These are phyloP conservation scores for Vigna hirtella DNA, from an alignment of 306 rosid species.

Conservation along the genomic window DNA sequence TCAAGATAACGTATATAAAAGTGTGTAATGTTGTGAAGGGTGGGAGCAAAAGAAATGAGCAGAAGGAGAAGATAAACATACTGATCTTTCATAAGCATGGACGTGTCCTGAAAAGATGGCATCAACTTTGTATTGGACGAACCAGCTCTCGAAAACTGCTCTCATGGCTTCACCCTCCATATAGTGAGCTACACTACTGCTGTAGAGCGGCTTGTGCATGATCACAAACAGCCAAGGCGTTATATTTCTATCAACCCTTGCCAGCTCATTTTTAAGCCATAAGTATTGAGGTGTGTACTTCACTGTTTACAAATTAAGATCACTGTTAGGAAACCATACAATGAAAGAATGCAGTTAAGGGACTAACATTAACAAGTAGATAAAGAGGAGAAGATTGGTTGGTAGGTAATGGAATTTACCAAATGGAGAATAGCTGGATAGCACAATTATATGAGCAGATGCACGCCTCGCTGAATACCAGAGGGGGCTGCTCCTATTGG, in stretches of 20 bases:
- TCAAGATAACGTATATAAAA: slow-evolving; percentile 4
- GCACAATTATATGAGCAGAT: slow-evolving; percentile 91
- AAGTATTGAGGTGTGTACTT: slow-evolving; percentile 87
- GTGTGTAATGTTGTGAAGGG: not conserved
- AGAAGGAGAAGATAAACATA: slow-evolving; percentile 48
- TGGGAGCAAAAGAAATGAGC: not conserved
- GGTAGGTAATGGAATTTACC: slow-evolving; percentile 66
- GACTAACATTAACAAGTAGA: not conserved
- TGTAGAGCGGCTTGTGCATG: slow-evolving; percentile 87
- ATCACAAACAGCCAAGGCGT: slow-evolving; percentile 98
- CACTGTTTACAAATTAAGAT: slow-evolving; percentile 56
- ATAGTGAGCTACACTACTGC: slow-evolving; percentile 77
- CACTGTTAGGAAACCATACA: not conserved
- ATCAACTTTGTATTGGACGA: slow-evolving; percentile 77
- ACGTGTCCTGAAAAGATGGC: slow-evolving; percentile 95
- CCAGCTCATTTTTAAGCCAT: slow-evolving; percentile 79
- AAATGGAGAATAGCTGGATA: slow-evolving; percentile 89
- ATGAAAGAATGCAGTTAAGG: not conserved
- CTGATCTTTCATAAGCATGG: slow-evolving; percentile 99
- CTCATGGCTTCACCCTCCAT: slow-evolving; percentile 98
- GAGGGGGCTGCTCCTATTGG: slow-evolving; percentile 87
- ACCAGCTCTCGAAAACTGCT: slow-evolving; percentile 82
- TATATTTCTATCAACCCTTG: slow-evolving; percentile 76
- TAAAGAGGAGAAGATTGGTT: slow-evolving; percentile 19
- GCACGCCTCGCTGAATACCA: slow-evolving; percentile 97